A percentile compares a stretch with the other conserved stretches of the same genome.
phyloP scores from a whole-genome alignment of 2,329 filamentous ascomycete genomes.

The Aspergillus oerlinghausenensis region DNA sequence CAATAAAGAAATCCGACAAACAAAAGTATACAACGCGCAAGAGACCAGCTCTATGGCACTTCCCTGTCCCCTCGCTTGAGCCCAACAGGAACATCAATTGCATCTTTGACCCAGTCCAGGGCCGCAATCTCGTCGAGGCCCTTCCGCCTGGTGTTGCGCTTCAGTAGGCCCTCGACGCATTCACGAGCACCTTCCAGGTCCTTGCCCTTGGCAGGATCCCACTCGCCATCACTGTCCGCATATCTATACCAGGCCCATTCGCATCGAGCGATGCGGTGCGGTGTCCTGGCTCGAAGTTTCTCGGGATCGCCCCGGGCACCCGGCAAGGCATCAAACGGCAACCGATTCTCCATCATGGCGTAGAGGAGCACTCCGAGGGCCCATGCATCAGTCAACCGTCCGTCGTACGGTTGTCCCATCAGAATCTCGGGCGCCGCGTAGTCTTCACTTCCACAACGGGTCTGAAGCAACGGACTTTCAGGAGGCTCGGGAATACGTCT shows the following conservation, averaged over 20 bases:
- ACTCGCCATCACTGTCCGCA: constrained; percentile 78
- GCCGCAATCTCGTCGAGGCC: constrained; percentile 67
- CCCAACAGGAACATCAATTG: constrained; percentile 62
- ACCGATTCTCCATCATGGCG: constrained; percentile 82
- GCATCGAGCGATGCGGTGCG: constrained; percentile 88
- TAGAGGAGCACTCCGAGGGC: constrained; percentile 90
- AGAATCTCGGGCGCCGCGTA: constrained; percentile 96
- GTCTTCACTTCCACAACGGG: constrained; percentile 91
- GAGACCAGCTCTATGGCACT: constrained; percentile 37
- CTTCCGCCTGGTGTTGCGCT: constrained; percentile 75
- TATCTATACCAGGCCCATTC: constrained; percentile 95
- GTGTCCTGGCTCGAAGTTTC: constrained; percentile 73
- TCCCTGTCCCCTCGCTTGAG: constrained; percentile 52
- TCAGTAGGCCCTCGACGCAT: constrained; percentile 79
- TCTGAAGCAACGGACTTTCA: constrained; percentile 83
- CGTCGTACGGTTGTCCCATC: constrained; percentile 91
- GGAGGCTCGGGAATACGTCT: constrained; percentile 68
- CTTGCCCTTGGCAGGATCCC: constrained; percentile 64
- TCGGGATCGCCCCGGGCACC: constrained; percentile 67
- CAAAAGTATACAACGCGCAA: constrained; percentile 5
- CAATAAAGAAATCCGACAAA: constrained; percentile 2
- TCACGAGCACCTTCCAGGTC: constrained; percentile 71
- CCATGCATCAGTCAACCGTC: constrained; percentile 88
- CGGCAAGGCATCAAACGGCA: constrained; percentile 88
- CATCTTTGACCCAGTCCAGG: constrained; percentile 70